Evolutionary conservation across 2,329 filamentous ascomycete species (phyloP).

Genomic region (Diplodia sapinea): DNA sequence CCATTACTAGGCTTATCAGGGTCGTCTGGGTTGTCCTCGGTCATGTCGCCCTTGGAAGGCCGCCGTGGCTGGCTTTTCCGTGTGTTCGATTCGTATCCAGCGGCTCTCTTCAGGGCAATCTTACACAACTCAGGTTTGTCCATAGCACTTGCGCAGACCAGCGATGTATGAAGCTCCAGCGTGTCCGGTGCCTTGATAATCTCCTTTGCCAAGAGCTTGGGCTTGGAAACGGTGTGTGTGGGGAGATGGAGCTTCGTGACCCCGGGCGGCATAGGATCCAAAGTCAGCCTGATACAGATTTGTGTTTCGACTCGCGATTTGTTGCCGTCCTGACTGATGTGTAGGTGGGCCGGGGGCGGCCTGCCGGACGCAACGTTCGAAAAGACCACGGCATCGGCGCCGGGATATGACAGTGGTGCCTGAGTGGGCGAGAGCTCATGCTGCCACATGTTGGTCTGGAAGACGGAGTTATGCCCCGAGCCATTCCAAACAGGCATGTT

Average conservation of each 20-base stretch:
- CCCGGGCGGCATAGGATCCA: slow-evolving; percentile 75
- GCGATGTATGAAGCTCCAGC: slow-evolving; percentile 76
- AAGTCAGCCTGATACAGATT: slow-evolving; percentile 82
- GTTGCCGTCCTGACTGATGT: slow-evolving; percentile 32
- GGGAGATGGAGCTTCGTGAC: slow-evolving; percentile 85
- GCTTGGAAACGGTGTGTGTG: slow-evolving; percentile 89
- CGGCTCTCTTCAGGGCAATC: slow-evolving; percentile 70
- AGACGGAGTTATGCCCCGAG: slow-evolving; percentile 1
- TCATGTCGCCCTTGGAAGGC: slow-evolving; percentile 47
- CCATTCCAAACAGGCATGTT: slow-evolving; percentile 23
- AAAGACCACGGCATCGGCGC: not conserved
- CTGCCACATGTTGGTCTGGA: slow-evolving; percentile 13
- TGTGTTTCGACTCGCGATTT: slow-evolving; percentile 97
- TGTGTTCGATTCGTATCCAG: slow-evolving; percentile 50
- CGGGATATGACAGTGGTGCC: not conserved
- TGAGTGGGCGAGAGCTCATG: slow-evolving; percentile 26
- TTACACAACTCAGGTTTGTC: slow-evolving; percentile 69
- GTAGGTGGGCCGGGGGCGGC: not conserved
- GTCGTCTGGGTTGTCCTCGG: slow-evolving; percentile 61
- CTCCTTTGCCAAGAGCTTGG: slow-evolving; percentile 83
- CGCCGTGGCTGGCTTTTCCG: slow-evolving; percentile 41
- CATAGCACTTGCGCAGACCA: slow-evolving; percentile 95
- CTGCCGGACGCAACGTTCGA: not conserved
- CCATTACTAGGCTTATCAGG: slow-evolving; percentile 80
- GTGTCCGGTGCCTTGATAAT: slow-evolving; percentile 72